Evolutionary conservation across 768 basidiomycete genomes (phyloP).

Genomic region (Hericium alpestre): DNA sequence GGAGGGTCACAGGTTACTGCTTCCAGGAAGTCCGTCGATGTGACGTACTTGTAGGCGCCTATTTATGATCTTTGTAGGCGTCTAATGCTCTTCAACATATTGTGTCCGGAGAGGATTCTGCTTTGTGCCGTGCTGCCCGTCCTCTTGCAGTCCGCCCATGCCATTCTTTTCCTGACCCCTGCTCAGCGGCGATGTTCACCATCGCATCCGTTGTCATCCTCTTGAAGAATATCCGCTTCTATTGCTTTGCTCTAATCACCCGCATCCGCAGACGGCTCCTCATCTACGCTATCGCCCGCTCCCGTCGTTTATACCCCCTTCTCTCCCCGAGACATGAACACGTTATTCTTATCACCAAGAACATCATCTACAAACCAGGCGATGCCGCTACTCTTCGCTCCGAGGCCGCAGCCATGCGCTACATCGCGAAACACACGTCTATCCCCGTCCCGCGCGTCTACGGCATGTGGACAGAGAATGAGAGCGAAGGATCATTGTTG

Average conservation of each 20-base stretch:
- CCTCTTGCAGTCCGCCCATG: no score
- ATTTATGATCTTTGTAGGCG: no score
- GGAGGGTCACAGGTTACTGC: no score
- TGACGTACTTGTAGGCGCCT: no score
- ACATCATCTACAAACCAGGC: not conserved
- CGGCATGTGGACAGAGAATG: not conserved
- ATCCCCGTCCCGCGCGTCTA: slow-evolving; percentile 10
- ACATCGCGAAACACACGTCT: slow-evolving; percentile 7
- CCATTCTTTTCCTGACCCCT: no score
- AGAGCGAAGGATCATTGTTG: not conserved
- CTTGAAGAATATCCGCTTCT: not conserved
- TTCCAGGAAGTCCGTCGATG: no score
- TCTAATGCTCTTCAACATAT: no score
- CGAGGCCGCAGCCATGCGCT: slow-evolving; percentile 8
- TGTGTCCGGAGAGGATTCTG: no score
- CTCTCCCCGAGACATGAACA: not conserved
- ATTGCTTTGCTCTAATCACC: not conserved
- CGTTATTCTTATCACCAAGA: not conserved
- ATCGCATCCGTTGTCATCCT: no score
- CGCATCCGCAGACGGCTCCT: not conserved
- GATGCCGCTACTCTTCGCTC: not conserved
- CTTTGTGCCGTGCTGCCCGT: no score
- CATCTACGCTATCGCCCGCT: not conserved
- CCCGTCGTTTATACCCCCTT: not conserved
- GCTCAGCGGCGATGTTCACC: no score